Evolutionary conservation across 371 early-diverging fungal species (phyloP), one percentile per base, ranked within the genome.

Genomic region (Rhizopus delemar): DNA sequence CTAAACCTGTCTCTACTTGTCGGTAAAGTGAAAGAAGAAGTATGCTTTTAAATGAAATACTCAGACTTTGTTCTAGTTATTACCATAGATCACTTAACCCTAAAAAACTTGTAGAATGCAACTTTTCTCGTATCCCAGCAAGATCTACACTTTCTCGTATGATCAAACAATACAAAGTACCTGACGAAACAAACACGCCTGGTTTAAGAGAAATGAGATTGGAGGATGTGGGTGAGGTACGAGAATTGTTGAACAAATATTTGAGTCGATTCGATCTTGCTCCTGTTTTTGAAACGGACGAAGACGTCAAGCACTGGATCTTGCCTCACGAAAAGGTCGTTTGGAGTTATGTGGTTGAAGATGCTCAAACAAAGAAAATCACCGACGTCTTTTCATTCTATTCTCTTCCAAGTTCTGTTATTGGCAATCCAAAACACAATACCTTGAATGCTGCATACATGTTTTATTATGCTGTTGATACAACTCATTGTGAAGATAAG

Each of bases 381-480:
- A 89, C 91, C 4, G 93, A 94, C 63, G 89, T 97, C 63, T 82
- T 93, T 62, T 93, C 95, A 2, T 98, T 94, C 81, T 98, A 97
- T 76, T 86, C 87, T 51, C 80, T 98, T 43, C 93, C 97, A 9
- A 94, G 94, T 56, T 82, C 92, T 2, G 93, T 94, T 38, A 89
- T 96, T 62, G 84, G 85, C 49, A 80, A 92, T 67, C 80, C 87
- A 15, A 78, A 77, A 46, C 89, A 94, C 76, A 78, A 78, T 49
- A 86, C 86, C 28, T 79, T 98, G 65, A 86, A 93, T 41, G 94
- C 94, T 0, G 97, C 97, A 8, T 97, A 97, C 67, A 72, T 94
- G 54, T 96, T 90, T 75, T 97, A 97, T 75, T 97, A 96, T 75
- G 94, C 87, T n/a, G 78, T 89, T 1, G 73, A 82, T 55, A 64